phyloP scores from a whole-genome alignment of 176 grass and related monocot genomes.

The Carex parvula region DNA sequence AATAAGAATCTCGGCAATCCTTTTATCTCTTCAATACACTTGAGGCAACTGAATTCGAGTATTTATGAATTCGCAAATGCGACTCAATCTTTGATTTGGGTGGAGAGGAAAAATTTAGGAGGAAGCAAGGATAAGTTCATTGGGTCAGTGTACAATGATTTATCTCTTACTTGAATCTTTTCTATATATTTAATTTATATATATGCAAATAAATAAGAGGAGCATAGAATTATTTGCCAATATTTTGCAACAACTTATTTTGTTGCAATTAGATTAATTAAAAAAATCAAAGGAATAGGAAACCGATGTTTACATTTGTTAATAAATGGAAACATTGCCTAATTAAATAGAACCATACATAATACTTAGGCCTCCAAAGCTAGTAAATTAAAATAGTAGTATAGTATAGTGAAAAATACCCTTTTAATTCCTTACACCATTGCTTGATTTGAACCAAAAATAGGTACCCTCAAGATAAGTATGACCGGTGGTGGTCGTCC shows the following conservation, averaged over 20 bases:
- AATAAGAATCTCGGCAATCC: slow-evolving; percentile 37
- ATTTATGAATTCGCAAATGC: neutral
- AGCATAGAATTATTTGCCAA: no score
- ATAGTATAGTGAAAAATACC: neutral
- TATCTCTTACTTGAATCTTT: neutral
- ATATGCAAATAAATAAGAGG: no score
- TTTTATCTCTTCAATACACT: slow-evolving; percentile 43
- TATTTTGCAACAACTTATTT: no score
- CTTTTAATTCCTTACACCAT: neutral
- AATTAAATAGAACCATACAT: neutral
- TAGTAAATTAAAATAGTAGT: neutral
- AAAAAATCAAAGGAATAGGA: no score
- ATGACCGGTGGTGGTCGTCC: neutral
- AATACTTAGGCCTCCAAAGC: neutral
- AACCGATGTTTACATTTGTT: neutral
- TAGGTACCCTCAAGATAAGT: neutral
- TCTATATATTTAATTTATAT: neutral
- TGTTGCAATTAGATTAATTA: no score
- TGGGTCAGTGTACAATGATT: neutral
- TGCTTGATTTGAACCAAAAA: neutral
- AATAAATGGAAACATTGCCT: neutral
- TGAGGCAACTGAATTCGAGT: slow-evolving; percentile 28
- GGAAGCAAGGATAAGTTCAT: neutral
- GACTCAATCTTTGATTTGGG: neutral
- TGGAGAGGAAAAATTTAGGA: neutral